phyloP scores from a whole-genome alignment of 306 rosid species.

The Sophora flavescens region DNA sequence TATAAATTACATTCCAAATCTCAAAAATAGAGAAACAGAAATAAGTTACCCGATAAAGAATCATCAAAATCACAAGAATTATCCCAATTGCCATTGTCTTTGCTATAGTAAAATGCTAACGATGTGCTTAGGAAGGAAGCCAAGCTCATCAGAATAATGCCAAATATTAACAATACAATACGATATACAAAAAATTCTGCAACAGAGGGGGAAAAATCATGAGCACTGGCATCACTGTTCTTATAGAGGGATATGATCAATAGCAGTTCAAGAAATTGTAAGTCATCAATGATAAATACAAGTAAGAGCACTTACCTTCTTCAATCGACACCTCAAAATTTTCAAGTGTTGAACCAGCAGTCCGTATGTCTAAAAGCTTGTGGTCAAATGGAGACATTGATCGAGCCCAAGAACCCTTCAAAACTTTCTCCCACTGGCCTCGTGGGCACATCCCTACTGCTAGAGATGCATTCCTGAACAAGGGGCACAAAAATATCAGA shows the following conservation, averaged over 20 bases:
- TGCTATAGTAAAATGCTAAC: no score
- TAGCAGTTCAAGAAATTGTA: slow-evolving; percentile 33
- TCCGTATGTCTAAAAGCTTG: slow-evolving; percentile 76
- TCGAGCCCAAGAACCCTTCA: slow-evolving; percentile 76
- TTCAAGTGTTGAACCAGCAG: slow-evolving; percentile 68
- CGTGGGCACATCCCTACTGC: slow-evolving; percentile 83
- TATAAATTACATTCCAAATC: neutral
- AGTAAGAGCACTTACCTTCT: slow-evolving; percentile 67
- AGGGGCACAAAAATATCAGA: no score
- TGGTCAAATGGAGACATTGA: slow-evolving; percentile 87
- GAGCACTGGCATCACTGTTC: slow-evolving; percentile 21
- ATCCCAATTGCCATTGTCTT: no score
- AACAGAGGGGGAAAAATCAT: slow-evolving; percentile 29
- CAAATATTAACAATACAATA: slow-evolving; percentile 61
- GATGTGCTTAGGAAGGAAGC: no score
- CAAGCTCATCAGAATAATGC: no score
- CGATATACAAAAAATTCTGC: slow-evolving; percentile 82
- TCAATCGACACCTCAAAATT: slow-evolving; percentile 71
- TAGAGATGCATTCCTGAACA: slow-evolving; percentile 79
- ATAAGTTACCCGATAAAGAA: no score
- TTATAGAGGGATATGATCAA: slow-evolving; percentile 6
- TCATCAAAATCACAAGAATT: no score
- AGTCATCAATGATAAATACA: slow-evolving; percentile 25
- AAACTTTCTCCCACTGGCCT: slow-evolving; percentile 86
- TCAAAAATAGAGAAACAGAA: no score